These are phyloP conservation scores for Pythium monospermum DNA, from an alignment of 352 stramenopile genomes.

Conservation along the genomic window DNA sequence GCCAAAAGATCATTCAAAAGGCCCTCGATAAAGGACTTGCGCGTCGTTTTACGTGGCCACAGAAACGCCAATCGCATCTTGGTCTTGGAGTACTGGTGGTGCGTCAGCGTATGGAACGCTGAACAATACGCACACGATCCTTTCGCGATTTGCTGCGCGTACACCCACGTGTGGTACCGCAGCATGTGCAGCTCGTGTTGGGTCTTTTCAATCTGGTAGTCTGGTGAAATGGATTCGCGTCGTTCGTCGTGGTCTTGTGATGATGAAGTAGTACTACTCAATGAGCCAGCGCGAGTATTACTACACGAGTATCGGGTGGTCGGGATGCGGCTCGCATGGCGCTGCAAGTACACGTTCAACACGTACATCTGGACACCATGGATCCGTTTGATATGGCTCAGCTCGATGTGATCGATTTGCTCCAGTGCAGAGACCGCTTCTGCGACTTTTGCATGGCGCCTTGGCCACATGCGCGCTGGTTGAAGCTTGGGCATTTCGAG, in stretches of 20 bases:
- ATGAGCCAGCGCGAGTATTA: constrained; percentile 1
- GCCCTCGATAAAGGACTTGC: constrained; percentile 11
- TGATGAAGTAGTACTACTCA: too few species aligned
- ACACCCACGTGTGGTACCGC: constrained; percentile 31
- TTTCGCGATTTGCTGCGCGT: constrained; percentile 20
- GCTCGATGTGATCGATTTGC: constrained; percentile 41
- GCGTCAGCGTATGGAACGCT: constrained; percentile 38
- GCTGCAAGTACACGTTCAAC: constrained; percentile 45
- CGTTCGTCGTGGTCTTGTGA: neutral
- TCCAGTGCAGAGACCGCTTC: constrained; percentile 34
- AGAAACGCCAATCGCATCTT: constrained; percentile 22
- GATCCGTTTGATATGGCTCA: constrained; percentile 33
- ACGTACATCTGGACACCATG: constrained; percentile 39
- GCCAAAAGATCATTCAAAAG: constrained; percentile 16
- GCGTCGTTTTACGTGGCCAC: constrained; percentile 1
- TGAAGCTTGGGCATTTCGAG: constrained; percentile 28
- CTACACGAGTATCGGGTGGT: constrained; percentile 28
- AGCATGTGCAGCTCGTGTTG: constrained; percentile 35
- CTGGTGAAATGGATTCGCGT: constrained; percentile 20
- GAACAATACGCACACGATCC: constrained; percentile 35
- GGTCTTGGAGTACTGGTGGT: constrained; percentile 32
- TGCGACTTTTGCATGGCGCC: constrained; percentile 30
- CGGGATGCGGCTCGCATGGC: constrained; percentile 38
- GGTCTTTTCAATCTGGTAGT: constrained; percentile 36
- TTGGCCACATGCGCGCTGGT: constrained; percentile 30